Evolutionary conservation across 176 grass and related monocot species (phyloP), one percentile per base, ranked within the genome.

Genomic region (Paspalum vaginatum): DNA sequence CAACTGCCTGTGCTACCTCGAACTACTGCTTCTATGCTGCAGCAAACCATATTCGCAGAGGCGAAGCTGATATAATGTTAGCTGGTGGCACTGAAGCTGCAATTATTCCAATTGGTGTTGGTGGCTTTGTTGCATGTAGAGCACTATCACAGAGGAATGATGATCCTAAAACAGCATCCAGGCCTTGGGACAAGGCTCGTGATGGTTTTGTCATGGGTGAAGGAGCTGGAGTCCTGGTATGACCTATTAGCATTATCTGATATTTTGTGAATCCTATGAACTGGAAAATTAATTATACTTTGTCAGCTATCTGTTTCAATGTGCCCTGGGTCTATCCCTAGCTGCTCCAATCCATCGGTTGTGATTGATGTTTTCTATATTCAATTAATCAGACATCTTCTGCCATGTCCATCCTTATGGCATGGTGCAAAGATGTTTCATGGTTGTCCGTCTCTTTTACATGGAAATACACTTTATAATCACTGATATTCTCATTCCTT

Each of bases 201-300:
- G 97, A 99, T 95, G 97, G 97, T 70, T 99, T 99, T 72, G 97
- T 99, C 38, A 99, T 99, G 97, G 96, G 97, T 53, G 97, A 99
- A 89, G 97, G 97, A 87, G 92, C 97, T 72, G 97, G 97, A 87
- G 76, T 96, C 74, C 68, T 99, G 91, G 97, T 98, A 95, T 44
- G 58, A 46, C 39, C 24, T 52, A 77, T 16, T 57, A 25, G 66
- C 18, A 22, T 70, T 96, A 75, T 61, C 43, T 70, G 9, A 18
- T 58, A 17, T 49, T 65, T 39, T 66, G 13, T 52, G 13, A 11
- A 44, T 49, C 48, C 11, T 74, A 20, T 51, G 18, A 72, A 61
- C 5, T 74, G 52, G 54, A 79, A 47, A 41, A 32, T 50, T n/a
- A 47, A 50, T 53, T 27, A 9, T 73, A 47, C 47, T 13, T 73